These are phyloP conservation scores for Tolypocladium cylindrosporum DNA, from an alignment of 2,329 filamentous ascomycete genomes.

Conservation along the genomic window DNA sequence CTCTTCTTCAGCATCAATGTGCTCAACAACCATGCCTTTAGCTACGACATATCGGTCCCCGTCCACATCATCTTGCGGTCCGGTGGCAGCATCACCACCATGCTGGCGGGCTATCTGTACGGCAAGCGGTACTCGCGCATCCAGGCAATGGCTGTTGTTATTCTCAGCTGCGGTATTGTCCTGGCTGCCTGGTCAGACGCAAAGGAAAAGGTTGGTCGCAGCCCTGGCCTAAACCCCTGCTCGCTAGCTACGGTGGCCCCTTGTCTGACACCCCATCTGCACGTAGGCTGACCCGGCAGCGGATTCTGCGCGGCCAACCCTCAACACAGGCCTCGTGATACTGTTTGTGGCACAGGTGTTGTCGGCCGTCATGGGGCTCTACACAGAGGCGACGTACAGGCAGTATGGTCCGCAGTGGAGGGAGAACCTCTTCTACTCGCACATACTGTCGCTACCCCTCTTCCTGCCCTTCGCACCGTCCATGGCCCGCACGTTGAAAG, in stretches of 20 bases:
- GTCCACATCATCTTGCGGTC: slow-evolving; percentile 95
- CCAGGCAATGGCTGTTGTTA: slow-evolving; percentile 70
- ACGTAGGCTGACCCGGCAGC: not conserved
- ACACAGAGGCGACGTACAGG: slow-evolving; percentile 83
- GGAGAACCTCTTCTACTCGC: slow-evolving; percentile 93
- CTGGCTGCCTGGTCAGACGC: slow-evolving; percentile 86
- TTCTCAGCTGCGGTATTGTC: slow-evolving; percentile 80
- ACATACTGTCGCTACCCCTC: slow-evolving; percentile 63
- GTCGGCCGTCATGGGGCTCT: slow-evolving; percentile 89
- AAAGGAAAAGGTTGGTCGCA: slow-evolving; percentile 58
- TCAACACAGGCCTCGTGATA: slow-evolving; percentile 61
- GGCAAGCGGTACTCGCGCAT: slow-evolving; percentile 75
- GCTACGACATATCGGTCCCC: slow-evolving; percentile 91
- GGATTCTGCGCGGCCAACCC: slow-evolving; percentile 15
- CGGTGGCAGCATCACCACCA: slow-evolving; percentile 91
- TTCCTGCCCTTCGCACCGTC: slow-evolving; percentile 64
- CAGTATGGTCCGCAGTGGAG: slow-evolving; percentile 84
- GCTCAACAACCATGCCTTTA: slow-evolving; percentile 95
- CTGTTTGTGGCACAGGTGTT: slow-evolving; percentile 82
- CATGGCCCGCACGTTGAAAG: slow-evolving; percentile 52
- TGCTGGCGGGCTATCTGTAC: slow-evolving; percentile 78
- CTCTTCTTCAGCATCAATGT: slow-evolving; percentile 93
- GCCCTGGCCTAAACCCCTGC: not conserved
- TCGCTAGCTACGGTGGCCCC: not conserved
- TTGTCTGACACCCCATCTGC: not conserved